Evolutionary conservation across 257 asterid genomes (phyloP), one percentile per base, ranked within the genome.

Genomic region (Fraxinus anomala): DNA sequence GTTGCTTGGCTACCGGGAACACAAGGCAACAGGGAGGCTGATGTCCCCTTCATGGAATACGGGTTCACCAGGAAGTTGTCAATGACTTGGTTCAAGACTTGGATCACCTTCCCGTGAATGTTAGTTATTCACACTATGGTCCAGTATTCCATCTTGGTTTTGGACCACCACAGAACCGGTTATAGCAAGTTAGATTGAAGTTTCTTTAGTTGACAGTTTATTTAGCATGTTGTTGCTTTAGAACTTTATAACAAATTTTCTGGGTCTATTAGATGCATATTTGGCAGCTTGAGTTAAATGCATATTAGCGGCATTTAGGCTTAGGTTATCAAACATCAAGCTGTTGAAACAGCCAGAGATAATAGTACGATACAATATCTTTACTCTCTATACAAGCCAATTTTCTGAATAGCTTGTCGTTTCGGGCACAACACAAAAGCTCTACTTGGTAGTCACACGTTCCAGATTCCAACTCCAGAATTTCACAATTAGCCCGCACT

Each of bases 1-100:
- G 96, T 91, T 1, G 92, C 94, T 0, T 89, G 97, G 97, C 75
- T 92, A 3, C 97, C 96, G 0, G 96, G 97, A 0, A 78, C 83
- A 1, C 92, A 90, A 72, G 96, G 94, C 4, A 80, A 83, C 37
- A 91, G 96, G 0, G 85, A 90, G 37, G 79, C 91, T 0, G 94
- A 92, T 80, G 89, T 87, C 8, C 74, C 90, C 5, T 92, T 81
- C 61, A 94, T 94, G 3, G 91, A 90, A 54, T 87, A 83, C 24
- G 87, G 87, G 0, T 92, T 92, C 44, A 88, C 86, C 0, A 92
- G 94, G 0, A 89, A 86, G 69, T 73, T 87, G 16, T 26, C 94
- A 3, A 78, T 89, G 8, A 90, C 91, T 11, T 90, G 97, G 96
- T 90, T 90, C 80, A 89, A 40, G 88, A 83, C 42, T 2, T 81